phyloP scores from a whole-genome alignment of 345 rosid species.

The Gynandropsis gynandra region DNA sequence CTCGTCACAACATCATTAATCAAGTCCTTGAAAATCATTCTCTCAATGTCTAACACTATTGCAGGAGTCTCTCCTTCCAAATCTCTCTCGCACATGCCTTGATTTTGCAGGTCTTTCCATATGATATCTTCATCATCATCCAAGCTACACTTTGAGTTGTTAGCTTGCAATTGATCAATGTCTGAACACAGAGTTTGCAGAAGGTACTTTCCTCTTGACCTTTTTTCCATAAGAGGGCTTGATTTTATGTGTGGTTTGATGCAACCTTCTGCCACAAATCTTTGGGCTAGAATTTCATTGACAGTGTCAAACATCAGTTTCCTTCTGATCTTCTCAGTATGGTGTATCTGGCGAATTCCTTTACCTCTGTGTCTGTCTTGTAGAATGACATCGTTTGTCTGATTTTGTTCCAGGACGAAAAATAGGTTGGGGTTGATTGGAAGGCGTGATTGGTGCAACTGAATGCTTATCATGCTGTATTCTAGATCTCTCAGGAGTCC shows the following conservation, averaged over 20 bases:
- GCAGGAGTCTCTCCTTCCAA: slow-evolving; percentile 45
- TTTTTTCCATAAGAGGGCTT: slow-evolving; percentile 25
- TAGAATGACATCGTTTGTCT: slow-evolving; percentile 27
- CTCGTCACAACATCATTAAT: slow-evolving; percentile 53
- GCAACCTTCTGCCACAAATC: slow-evolving; percentile 31
- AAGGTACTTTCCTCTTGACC: slow-evolving; percentile 39
- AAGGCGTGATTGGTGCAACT: slow-evolving; percentile 43
- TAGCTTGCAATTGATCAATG: slow-evolving; percentile 48
- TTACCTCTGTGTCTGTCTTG: slow-evolving; percentile 24
- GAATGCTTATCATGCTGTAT: slow-evolving; percentile 31
- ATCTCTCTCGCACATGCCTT: slow-evolving; percentile 43
- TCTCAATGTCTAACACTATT: slow-evolving; percentile 60
- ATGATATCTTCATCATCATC: slow-evolving; percentile 42
- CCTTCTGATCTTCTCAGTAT: slow-evolving; percentile 40
- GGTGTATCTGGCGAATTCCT: slow-evolving; percentile 26
- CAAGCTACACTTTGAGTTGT: slow-evolving; percentile 36
- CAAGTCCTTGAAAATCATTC: slow-evolving; percentile 79
- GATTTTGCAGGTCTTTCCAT: slow-evolving; percentile 46
- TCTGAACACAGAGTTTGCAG: slow-evolving; percentile 54
- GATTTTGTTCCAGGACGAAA: slow-evolving; percentile 50
- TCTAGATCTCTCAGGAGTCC: slow-evolving; percentile 52
- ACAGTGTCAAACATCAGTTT: slow-evolving; percentile 67
- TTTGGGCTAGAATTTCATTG: slow-evolving; percentile 54
- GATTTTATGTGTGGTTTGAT: slow-evolving; percentile 28
- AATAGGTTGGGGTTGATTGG: slow-evolving; percentile 52